These are phyloP conservation scores for Inga oerstediana DNA, from an alignment of 306 rosid species.

Conservation along the genomic window DNA sequence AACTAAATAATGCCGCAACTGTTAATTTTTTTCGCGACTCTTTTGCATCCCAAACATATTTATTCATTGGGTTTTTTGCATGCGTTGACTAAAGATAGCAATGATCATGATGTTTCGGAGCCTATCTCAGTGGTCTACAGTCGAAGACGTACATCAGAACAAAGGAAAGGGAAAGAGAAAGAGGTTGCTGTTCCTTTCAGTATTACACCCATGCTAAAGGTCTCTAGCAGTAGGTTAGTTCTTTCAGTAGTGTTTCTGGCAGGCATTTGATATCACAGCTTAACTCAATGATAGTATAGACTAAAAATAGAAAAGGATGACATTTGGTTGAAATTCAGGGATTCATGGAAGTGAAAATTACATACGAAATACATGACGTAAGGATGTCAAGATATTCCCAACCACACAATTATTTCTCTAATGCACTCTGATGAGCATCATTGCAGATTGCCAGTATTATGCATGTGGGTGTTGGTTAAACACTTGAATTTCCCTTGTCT, in stretches of 20 bases:
- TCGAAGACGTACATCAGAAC: slow-evolving; percentile 31
- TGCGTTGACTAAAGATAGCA: slow-evolving; percentile 36
- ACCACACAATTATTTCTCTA: not conserved
- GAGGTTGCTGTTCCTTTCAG: slow-evolving; percentile 26
- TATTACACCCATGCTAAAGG: slow-evolving; percentile 38
- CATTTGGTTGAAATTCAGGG: not conserved
- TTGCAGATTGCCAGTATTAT: not conserved
- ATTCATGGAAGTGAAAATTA: not conserved
- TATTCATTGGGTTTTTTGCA: not conserved
- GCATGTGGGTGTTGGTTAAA: not conserved
- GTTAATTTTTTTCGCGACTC: not conserved
- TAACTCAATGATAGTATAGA: not conserved
- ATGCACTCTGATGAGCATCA: not conserved
- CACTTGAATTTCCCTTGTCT: not conserved
- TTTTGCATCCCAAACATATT: not conserved
- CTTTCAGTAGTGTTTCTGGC: not conserved
- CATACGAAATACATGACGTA: not conserved
- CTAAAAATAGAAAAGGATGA: not conserved
- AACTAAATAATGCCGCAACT: not conserved
- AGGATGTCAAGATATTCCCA: not conserved
- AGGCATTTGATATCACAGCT: not conserved
- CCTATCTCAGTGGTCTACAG: slow-evolving; percentile 45
- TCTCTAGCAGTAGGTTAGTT: slow-evolving; percentile 37
- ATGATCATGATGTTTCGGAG: slow-evolving; percentile 40
- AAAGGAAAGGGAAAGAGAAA: slow-evolving; percentile 48